These are phyloP conservation scores for Phytophthora fragariae DNA, from an alignment of 352 stramenopile species.

Conservation along the genomic window DNA sequence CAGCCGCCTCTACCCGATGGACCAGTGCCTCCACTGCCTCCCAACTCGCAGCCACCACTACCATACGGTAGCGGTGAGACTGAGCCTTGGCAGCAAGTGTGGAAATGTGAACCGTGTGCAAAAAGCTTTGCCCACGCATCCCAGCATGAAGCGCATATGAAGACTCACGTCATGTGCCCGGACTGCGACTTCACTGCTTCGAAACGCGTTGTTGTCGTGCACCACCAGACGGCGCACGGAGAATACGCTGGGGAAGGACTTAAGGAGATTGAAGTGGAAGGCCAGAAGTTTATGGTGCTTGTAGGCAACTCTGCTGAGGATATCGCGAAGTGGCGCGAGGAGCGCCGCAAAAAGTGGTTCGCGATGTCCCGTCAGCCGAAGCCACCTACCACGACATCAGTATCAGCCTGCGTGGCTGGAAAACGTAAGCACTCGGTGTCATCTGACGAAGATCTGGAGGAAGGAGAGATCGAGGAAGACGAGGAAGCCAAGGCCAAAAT, in stretches of 20 bases:
- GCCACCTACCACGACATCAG: neutral
- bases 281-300: conserved; percentile 89
- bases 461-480: conserved; percentile 64
- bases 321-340: conserved; percentile 80
- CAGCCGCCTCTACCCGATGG: conserved; percentile 30
- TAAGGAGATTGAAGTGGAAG: conserved; percentile 87
- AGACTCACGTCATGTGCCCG: conserved; percentile 74
- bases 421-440: conserved; percentile 66
- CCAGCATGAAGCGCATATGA: conserved; percentile 74
- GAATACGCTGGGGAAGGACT: conserved; percentile 73
- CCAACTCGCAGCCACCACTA: neutral
- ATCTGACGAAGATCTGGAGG: conserved; percentile 61
- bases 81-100: conserved; percentile 39
- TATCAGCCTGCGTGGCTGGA: neutral
- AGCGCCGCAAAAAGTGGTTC: conserved; percentile 78
- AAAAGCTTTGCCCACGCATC: conserved; percentile 79
- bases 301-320: conserved; percentile 84
- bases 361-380: conserved; percentile 38
- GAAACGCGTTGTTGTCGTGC: conserved; percentile 77
- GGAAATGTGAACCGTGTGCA: conserved; percentile 70
- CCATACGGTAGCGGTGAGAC: conserved; percentile 28
- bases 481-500: conserved; percentile 35
- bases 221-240: conserved; percentile 76
- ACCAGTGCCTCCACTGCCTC: conserved; percentile 25
- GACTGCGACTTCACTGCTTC: conserved; percentile 77